These are phyloP conservation scores for Hymenoscyphus linearis DNA, from an alignment of 2,329 filamentous ascomycete species.

Conservation along the genomic window DNA sequence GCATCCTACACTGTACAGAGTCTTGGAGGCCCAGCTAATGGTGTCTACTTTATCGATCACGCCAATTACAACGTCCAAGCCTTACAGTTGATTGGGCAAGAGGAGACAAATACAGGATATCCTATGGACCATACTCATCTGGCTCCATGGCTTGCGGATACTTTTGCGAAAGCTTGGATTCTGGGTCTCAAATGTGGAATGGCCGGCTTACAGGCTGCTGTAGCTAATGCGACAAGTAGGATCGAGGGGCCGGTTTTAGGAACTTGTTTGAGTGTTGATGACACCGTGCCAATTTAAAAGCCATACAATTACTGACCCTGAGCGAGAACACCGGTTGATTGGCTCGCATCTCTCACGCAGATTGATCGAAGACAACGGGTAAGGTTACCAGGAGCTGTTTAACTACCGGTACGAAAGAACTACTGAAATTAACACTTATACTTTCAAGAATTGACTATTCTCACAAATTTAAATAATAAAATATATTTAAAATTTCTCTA, in stretches of 20 bases:
- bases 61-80: slow-evolving; percentile 20
- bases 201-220: slow-evolving; percentile 10
- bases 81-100: slow-evolving; percentile 35
- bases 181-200: slow-evolving; percentile 22
- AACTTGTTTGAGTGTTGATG: slow-evolving; percentile 16
- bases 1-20: slow-evolving; percentile 15
- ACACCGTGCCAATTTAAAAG: slow-evolving; percentile 17
- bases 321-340: too few species aligned
- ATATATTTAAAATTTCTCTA: too few species aligned
- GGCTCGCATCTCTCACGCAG: too few species aligned
- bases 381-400: too few species aligned
- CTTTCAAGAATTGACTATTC: too few species aligned
- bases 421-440: too few species aligned
- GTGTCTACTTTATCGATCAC: slow-evolving; percentile 22
- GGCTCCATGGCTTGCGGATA: slow-evolving; percentile 45
- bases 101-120: slow-evolving; percentile 44
- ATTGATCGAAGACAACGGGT: too few species aligned
- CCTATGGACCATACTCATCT: slow-evolving; percentile 57
- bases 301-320: too few species aligned
- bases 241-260: slow-evolving; percentile 16
- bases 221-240: slow-evolving; percentile 18
- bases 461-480: too few species aligned
- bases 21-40: slow-evolving; percentile 18
- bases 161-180: slow-evolving; percentile 48
- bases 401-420: too few species aligned